Conservation (phyloP, 345 rosid species). For the Brassica incana region DNA sequence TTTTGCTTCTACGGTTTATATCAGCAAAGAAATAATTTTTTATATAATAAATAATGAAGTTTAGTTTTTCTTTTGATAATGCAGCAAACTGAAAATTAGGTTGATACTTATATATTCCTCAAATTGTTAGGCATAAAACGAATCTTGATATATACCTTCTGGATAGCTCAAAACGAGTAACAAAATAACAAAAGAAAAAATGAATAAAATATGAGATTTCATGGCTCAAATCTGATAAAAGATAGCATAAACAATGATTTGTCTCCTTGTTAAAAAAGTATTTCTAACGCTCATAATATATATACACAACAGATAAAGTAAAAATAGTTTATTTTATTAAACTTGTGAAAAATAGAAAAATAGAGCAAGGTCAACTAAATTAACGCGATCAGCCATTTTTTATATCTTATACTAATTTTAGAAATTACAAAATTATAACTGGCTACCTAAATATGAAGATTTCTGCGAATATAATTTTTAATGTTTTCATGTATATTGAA, state of each 20-base stretch:
- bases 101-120: not conserved
- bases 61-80: not conserved
- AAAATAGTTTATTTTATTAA: too few species aligned
- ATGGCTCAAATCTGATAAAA: not conserved
- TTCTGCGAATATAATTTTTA: not conserved
- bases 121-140: not conserved
- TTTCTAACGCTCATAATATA: not conserved
- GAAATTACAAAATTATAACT: too few species aligned
- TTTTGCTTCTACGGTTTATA: too few species aligned
- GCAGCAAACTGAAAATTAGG: not conserved
- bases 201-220: not conserved
- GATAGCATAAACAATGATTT: not conserved
- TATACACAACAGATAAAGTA: not conserved
- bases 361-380: not conserved
- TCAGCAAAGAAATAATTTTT: too few species aligned
- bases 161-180: not conserved
- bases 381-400: not conserved
- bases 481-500: too few species aligned
- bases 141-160: not conserved
- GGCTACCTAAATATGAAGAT: not conserved
- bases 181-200: not conserved
- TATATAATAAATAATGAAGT: not conserved
- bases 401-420: too few species aligned
- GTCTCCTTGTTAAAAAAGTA: not conserved
- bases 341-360: not conserved